phyloP scores from a whole-genome alignment of 163 green algal species.

The Scenedesmus sp. region DNA sequence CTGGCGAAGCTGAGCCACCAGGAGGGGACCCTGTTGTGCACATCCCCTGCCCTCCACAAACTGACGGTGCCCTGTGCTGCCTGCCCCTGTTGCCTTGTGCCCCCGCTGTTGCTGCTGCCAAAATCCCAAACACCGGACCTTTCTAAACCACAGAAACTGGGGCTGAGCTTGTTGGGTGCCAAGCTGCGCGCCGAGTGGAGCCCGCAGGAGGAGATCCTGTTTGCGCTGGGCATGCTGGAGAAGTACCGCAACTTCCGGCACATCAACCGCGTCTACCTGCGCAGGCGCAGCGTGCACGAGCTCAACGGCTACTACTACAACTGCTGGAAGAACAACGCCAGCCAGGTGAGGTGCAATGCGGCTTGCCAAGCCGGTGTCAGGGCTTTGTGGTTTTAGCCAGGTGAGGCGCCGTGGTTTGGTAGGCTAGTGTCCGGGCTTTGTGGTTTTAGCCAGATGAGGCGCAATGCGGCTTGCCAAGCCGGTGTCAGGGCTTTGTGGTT shows the following conservation, averaged over 20 bases:
- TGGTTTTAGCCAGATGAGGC: too few relatives aligned
- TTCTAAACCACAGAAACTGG: slow-evolving; percentile 28
- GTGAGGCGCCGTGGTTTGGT: too few relatives aligned
- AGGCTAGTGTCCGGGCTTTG: too few relatives aligned
- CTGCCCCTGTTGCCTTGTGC: not conserved
- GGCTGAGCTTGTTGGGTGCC: slow-evolving; percentile 6
- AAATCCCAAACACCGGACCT: too few relatives aligned
- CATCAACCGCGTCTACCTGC: slow-evolving; percentile 10
- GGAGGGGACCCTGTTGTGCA: not conserved
- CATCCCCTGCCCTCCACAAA: too few relatives aligned
- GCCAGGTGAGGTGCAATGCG: not conserved
- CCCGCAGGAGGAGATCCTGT: slow-evolving; percentile 18
- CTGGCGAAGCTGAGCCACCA: not conserved
- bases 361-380: too few relatives aligned
- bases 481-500: too few relatives aligned
- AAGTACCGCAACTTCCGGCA: slow-evolving; percentile 34
- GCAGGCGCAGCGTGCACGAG: slow-evolving; percentile 29
- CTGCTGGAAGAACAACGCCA: slow-evolving; percentile 11
- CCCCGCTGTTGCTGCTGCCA: not conserved
- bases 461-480: too few relatives aligned
- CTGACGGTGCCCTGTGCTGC: too few relatives aligned
- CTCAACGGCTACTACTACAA: slow-evolving; percentile 52
- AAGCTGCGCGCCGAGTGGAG: slow-evolving; percentile 25
- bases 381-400: too few relatives aligned
- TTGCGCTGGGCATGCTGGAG: slow-evolving; percentile 44